Conservation (phyloP, 2,329 filamentous ascomycete genomes). For the Dactylellina cionopaga region DNA sequence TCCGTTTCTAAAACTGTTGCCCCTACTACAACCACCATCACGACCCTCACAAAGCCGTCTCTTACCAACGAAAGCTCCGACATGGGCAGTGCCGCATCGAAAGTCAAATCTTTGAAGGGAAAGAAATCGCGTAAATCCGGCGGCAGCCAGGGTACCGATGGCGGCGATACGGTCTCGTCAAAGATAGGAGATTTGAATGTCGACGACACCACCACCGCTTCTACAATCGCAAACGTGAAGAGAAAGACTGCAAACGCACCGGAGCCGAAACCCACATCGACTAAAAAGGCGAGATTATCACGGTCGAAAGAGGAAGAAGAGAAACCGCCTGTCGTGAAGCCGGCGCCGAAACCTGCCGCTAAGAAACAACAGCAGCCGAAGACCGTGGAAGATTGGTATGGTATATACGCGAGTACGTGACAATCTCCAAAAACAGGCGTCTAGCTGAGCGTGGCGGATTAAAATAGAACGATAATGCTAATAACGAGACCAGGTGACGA, state of each 20-base stretch:
- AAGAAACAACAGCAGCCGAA: constrained; percentile 25
- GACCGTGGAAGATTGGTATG: constrained; percentile 43
- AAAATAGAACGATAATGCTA: constrained; percentile 6
- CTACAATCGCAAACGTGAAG: constrained; percentile 21
- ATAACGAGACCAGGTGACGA: constrained; percentile 8
- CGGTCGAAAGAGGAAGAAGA: constrained; percentile 24
- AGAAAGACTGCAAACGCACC: constrained; percentile 15
- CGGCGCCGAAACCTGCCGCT: background rate
- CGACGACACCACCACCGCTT: constrained; percentile 10
- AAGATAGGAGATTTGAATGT: constrained; percentile 26
- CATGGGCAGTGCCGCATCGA: constrained; percentile 46
- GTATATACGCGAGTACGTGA: constrained; percentile 42
- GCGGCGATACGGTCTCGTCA: constrained; percentile 17
- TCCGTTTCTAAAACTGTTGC: background rate
- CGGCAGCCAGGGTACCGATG: constrained; percentile 10
- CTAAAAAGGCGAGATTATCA: constrained; percentile 43
- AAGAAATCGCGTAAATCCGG: constrained; percentile 43
- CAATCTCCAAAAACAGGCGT: background rate
- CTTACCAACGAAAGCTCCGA: constrained; percentile 8
- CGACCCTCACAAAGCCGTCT: background rate
- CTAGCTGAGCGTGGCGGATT: too few species aligned
- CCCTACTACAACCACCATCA: background rate
- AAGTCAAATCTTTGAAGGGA: constrained; percentile 31
- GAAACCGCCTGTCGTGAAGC: background rate
- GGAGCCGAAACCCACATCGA: constrained; percentile 11